Evolutionary conservation across 2,329 filamentous ascomycete species (phyloP).

Genomic region (Bisporella sp.): DNA sequence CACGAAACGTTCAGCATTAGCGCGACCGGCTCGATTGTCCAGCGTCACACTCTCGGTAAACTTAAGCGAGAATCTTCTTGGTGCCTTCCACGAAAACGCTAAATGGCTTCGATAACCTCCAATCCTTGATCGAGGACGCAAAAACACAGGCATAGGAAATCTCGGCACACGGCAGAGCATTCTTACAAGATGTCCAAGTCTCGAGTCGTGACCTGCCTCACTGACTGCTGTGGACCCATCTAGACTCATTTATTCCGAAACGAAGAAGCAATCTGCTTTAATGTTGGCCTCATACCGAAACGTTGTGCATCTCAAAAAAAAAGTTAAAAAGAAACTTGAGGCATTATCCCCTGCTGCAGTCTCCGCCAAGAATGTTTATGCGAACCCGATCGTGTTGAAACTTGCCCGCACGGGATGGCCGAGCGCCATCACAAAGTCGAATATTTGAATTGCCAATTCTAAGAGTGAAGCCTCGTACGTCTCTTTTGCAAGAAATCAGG

Average conservation of each 20-base stretch:
- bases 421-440: slow-evolving; percentile 51
- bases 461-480: slow-evolving; percentile 34
- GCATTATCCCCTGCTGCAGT: slow-evolving; percentile 49
- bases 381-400: slow-evolving; percentile 50
- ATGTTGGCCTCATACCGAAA: slow-evolving; percentile 40
- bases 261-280: slow-evolving; percentile 35
- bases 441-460: slow-evolving; percentile 36
- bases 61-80: slow-evolving; percentile 8
- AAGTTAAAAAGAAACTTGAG: slow-evolving; percentile 46
- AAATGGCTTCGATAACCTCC: slow-evolving; percentile 13
- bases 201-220: slow-evolving; percentile 32
- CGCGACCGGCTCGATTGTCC: slow-evolving; percentile 15
- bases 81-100: slow-evolving; percentile 13
- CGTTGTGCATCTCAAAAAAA: slow-evolving; percentile 32
- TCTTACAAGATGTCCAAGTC: slow-evolving; percentile 15
- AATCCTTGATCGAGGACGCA: slow-evolving; percentile 17
- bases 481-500: slow-evolving; percentile 37
- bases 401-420: slow-evolving; percentile 37
- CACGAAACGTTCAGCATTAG: slow-evolving; percentile 11
- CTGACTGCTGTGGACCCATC: slow-evolving; percentile 53
- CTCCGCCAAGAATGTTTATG: slow-evolving; percentile 52
- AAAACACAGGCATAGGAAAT: slow-evolving; percentile 11
- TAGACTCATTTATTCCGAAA: slow-evolving; percentile 43
- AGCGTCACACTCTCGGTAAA: slow-evolving; percentile 9
- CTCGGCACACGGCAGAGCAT: slow-evolving; percentile 21